Conservation (phyloP, 768 basidiomycete species). For the Mycena haematopus region DNA sequence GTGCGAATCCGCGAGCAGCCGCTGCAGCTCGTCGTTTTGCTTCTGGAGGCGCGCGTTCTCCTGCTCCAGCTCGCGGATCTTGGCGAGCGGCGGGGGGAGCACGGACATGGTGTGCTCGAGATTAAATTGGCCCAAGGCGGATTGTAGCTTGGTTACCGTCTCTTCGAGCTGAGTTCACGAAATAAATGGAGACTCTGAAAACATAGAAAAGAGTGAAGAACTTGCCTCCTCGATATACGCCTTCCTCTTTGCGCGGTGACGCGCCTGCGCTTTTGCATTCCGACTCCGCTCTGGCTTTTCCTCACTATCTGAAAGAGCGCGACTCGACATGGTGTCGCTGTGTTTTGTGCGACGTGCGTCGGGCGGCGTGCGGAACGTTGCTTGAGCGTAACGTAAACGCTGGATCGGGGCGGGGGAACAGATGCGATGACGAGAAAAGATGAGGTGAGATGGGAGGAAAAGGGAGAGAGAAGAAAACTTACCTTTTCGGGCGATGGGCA, state of each 20-base stretch:
- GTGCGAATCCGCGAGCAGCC: constrained; percentile 59
- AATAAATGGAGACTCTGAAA: no score
- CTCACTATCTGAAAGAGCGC: constrained; percentile 37
- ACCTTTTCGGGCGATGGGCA: neutral
- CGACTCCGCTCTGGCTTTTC: constrained; percentile 78
- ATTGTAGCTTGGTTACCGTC: constrained; percentile 84
- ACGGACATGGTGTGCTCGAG: constrained; percentile 72
- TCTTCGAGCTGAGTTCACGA: constrained; percentile 82
- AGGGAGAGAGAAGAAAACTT: neutral
- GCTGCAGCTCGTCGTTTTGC: constrained; percentile 78
- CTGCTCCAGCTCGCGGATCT: constrained; percentile 82
- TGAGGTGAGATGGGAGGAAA: neutral
- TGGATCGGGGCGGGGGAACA: no score
- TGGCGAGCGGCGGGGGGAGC: constrained; percentile 72
- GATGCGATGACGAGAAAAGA: constrained; percentile 6
- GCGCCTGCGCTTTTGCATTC: constrained; percentile 86
- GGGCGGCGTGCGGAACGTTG: no score
- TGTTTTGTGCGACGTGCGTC: no score
- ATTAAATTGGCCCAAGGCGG: constrained; percentile 65
- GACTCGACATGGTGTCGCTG: neutral
- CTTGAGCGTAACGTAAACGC: no score
- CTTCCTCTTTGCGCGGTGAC: constrained; percentile 90
- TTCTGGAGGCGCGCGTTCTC: constrained; percentile 74
- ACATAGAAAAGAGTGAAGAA: no score
- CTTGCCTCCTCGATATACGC: constrained; percentile 89